Base-by-base conservation (phyloP, 345 rosid species). In the Gossypium mustelinum region DNA sequence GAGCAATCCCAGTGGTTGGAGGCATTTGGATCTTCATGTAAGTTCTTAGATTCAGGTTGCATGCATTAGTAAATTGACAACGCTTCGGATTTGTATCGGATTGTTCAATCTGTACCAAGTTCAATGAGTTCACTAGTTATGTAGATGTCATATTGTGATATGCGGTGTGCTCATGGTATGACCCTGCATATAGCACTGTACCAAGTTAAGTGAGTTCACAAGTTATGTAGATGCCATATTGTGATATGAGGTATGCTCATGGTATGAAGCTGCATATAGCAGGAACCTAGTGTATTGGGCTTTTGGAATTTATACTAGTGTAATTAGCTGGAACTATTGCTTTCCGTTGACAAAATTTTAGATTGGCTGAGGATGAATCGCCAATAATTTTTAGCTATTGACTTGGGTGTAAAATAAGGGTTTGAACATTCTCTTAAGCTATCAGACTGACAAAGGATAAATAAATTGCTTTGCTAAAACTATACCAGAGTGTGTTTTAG, bases 11-110 rank as follows among this genome's bases (percentile, higher is more conserved):
- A 7, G 72, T 90, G 54, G 92, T 86, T 72, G 99, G 97, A 24
- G 97, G 94, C 78, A 78, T 95, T 52, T 95, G 98, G 98, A 83
- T 95, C 61, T 75, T 80, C 70, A 11, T 88, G 99, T 95, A 84
- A 91, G 97, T 84, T 68, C 25, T n/a, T 3, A 2, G 8, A 48
- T 12, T 60, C 67, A 25, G 27, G 58, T 25, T 60, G 48, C 59
- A 61, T 3, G 56, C 24, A 29, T 47, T 73, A 1, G 12, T 62
- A 9, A 51, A 51, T 51, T 52, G 25, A 20, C 47, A 16, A 12
- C 52, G 24, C 1, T 51, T 51, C 3, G 7, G 9, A 27, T 50
- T 69, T 5, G 16, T 9, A 4, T 69, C n/a, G 0, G 60, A 69
- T 51, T 51, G 17, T 69, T 69, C 25, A 51, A 69, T 69, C 10